These are phyloP conservation scores for Rubroboletus pulcherrimus DNA, from an alignment of 768 basidiomycete genomes.

Conservation along the genomic window DNA sequence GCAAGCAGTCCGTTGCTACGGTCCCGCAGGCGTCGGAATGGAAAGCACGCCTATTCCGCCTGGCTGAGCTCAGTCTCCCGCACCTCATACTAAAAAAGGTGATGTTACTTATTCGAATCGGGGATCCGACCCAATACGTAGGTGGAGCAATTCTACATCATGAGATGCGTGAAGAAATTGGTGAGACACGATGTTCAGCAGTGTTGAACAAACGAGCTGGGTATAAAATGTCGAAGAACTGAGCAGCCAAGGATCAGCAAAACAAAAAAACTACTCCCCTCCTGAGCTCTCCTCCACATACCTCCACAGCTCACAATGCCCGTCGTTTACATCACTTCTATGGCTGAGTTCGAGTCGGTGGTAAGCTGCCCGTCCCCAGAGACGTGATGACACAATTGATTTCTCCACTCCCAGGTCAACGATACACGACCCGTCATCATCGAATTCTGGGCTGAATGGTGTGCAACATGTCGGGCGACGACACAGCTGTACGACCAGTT, in stretches of 20 bases:
- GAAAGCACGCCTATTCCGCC: constrained; percentile 30
- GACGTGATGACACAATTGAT: constrained; percentile 9
- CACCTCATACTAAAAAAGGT: constrained; percentile 13
- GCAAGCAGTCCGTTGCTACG: constrained; percentile 19
- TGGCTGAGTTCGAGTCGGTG: constrained; percentile 23
- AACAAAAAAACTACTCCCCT: constrained; percentile 6
- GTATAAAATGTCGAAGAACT: constrained; percentile 25
- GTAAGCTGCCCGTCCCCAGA: constrained; percentile 10
- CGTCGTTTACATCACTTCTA: constrained; percentile 24
- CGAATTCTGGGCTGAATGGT: constrained; percentile 34
- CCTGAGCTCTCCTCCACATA: constrained; percentile 12
- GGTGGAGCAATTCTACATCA: constrained; percentile 19
- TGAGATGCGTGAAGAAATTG: constrained; percentile 9
- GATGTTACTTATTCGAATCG: constrained; percentile 17
- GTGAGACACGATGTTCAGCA: constrained; percentile 14
- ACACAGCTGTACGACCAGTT: constrained; percentile 22
- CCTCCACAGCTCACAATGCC: constrained; percentile 20
- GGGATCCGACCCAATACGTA: constrained; percentile 20
- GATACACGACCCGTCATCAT: constrained; percentile 23
- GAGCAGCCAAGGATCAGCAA: constrained; percentile 11
- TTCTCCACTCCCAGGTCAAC: constrained; percentile 14
- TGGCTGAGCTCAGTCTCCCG: constrained; percentile 22
- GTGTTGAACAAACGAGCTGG: constrained; percentile 19
- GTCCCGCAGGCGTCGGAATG: constrained; percentile 26
- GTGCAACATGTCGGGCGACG: constrained; percentile 20